phyloP scores from a whole-genome alignment of 176 grass and related monocot species.

The Oropetium thomaeum region DNA sequence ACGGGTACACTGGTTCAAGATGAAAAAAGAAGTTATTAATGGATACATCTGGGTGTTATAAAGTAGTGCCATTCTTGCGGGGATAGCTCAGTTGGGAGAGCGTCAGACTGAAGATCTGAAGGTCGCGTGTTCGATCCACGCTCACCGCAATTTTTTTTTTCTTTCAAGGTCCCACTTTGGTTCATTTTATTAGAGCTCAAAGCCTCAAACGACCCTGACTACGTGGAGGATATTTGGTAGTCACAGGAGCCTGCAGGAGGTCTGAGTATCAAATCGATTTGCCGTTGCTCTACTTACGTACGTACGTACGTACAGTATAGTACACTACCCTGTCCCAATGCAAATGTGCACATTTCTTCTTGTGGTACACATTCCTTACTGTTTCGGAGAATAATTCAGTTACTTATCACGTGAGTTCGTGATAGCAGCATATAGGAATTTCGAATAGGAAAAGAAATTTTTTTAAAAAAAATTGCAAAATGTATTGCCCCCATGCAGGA shows the following conservation, averaged over 20 bases:
- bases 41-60: no score
- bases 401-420: not conserved
- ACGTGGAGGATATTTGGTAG: no score
- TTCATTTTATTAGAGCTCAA: no score
- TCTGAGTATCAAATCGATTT: no score
- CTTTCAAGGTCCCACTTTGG: not conserved
- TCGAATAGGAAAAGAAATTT: not conserved
- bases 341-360: no score
- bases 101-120: slow-evolving; percentile 99
- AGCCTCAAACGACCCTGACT: no score
- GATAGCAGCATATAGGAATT: not conserved
- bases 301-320: no score
- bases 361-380: not conserved
- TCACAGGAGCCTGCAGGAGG: no score
- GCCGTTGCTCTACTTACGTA: no score
- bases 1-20: not conserved
- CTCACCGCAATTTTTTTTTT: slow-evolving; percentile 35
- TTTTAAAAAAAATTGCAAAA: not conserved
- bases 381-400: not conserved
- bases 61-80: no score
- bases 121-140: slow-evolving; percentile 93
- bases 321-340: no score
- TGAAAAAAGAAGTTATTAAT: not conserved
- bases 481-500: slow-evolving; percentile 80
- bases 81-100: slow-evolving; percentile 98